phyloP scores from a whole-genome alignment of 176 grass and related monocot genomes.

The Zea mays region Zm-B73-REFERENCE-NAM-5.0 NC_050105.1:20961501-20962000 shows the following conservation, averaged over 20 bases:
- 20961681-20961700: slow-evolving; percentile 72
- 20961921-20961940: slow-evolving; percentile 73
- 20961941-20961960: slow-evolving; percentile 73
- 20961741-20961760: slow-evolving; percentile 85
- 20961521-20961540: slow-evolving; percentile 64
- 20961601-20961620: slow-evolving; percentile 90
- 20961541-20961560: slow-evolving; percentile 74
- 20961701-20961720: slow-evolving; percentile 97
- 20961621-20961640: slow-evolving; percentile 70
- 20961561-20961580: slow-evolving; percentile 95
- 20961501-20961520: slow-evolving; percentile 90
- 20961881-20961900: slow-evolving; percentile 87
- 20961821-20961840: slow-evolving; percentile 79
- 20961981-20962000: slow-evolving; percentile 90
- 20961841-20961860: slow-evolving; percentile 95
- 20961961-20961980: slow-evolving; percentile 83
- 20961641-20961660: slow-evolving; percentile 54
- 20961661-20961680: slow-evolving; percentile 56
- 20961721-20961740: slow-evolving; percentile 88
- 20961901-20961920: slow-evolving; percentile 93
- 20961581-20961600: slow-evolving; percentile 97
- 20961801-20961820: slow-evolving; percentile 51
- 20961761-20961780: slow-evolving; percentile 67
- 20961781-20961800: slow-evolving; percentile 64
- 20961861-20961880: slow-evolving; percentile 92